Conservation (phyloP, 225 moss, liverwort and hornwort genomes). For the Rhytidiadelphus loreus region DNA sequence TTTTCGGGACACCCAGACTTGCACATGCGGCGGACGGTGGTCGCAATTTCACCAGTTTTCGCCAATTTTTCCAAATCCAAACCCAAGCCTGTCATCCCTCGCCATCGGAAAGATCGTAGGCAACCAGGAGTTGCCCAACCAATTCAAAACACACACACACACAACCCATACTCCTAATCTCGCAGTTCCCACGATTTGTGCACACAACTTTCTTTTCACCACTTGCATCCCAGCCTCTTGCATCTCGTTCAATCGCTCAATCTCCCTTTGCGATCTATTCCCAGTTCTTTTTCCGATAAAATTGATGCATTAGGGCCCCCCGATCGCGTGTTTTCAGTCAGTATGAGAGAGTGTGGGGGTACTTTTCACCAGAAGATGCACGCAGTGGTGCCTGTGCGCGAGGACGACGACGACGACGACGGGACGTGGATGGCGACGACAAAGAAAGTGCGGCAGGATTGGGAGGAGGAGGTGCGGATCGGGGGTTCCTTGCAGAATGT, state of each 20-base stretch:
- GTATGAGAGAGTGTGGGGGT: constrained; percentile 6
- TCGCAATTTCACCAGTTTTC: neutral
- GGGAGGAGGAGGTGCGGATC: constrained; percentile 33
- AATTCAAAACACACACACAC: neutral
- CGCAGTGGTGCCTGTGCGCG: constrained; percentile 24
- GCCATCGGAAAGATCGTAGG: neutral
- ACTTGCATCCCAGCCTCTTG: neutral
- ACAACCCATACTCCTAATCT: neutral
- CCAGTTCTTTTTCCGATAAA: neutral
- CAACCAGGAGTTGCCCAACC: neutral
- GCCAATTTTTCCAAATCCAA: neutral
- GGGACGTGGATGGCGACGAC: neutral
- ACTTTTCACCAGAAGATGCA: constrained; percentile 14
- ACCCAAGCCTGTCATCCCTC: neutral
- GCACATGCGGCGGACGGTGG: neutral
- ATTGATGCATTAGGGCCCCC: neutral
- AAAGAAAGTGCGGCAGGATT: neutral
- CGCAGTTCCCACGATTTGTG: neutral
- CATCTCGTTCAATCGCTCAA: neutral
- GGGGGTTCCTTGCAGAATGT: constrained; percentile 42
- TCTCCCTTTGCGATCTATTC: neutral
- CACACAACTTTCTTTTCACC: neutral
- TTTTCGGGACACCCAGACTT: neutral
- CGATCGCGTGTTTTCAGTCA: neutral
- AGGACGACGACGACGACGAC: neutral